Conservation (phyloP, 2,329 filamentous ascomycete genomes). For the Ophiosphaerella narmari region DNA sequence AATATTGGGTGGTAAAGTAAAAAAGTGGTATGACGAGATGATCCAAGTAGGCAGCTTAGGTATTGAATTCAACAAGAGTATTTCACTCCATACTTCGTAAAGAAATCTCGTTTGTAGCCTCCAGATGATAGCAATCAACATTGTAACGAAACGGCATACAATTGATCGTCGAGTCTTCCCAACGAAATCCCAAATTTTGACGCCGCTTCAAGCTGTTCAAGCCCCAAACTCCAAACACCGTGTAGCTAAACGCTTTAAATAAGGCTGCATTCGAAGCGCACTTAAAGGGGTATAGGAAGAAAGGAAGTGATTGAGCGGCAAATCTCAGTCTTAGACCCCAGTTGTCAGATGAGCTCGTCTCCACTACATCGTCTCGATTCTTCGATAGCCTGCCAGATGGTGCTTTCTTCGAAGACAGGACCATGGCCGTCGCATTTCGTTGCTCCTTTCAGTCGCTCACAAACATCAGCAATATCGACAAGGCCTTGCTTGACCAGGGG, state of each 20-base stretch:
- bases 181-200: no score
- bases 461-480: constrained; percentile 81
- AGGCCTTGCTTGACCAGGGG: constrained; percentile 75
- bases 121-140: no score
- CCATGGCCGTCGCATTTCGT: constrained; percentile 84
- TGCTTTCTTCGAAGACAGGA: constrained; percentile 81
- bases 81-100: no score
- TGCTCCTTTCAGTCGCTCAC: constrained; percentile 73
- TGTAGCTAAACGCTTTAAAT: not conserved
- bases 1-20: no score
- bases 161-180: not conserved
- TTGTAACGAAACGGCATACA: not conserved
- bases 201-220: not conserved
- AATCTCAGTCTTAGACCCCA: not conserved
- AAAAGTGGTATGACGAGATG: no score
- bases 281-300: not conserved
- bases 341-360: constrained; percentile 70
- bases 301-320: not conserved
- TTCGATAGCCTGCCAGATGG: constrained; percentile 75
- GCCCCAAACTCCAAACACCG: constrained; percentile 1
- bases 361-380: constrained; percentile 76
- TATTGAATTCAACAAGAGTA: no score
- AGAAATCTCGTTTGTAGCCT: no score
- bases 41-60: no score
- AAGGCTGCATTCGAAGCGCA: not conserved